Percentiles rank a stretch among this genome's conserved stretches.
phyloP scores from a whole-genome alignment of 345 rosid genomes.

The Heritiera fomes region DNA sequence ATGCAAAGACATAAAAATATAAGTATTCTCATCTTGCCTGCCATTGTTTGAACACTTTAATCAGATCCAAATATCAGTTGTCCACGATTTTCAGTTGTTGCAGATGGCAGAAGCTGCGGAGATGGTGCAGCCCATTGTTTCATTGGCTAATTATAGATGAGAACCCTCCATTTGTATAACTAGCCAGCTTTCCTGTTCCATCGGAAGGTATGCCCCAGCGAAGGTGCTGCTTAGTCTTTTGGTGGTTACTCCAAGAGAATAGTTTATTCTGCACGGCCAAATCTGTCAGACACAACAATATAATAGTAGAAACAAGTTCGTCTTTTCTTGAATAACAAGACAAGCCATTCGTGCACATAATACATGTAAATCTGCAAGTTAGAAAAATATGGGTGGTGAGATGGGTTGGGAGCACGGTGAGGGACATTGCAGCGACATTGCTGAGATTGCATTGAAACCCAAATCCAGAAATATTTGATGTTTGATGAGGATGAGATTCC shows the following conservation, averaged over 20 bases:
- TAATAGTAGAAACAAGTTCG: not conserved
- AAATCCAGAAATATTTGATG: slow-evolving; percentile 8
- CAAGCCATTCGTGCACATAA: slow-evolving; percentile 17
- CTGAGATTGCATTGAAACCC: not conserved
- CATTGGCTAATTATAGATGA: not conserved
- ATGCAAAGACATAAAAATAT: no score
- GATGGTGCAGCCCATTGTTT: not conserved
- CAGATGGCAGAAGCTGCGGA: not conserved
- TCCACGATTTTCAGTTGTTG: not conserved
- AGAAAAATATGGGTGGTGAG: not conserved
- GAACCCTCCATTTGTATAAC: not conserved
- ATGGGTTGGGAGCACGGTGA: not conserved
- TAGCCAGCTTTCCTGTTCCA: not conserved
- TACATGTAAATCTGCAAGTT: not conserved
- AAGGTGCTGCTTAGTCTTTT: not conserved
- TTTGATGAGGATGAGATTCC: not conserved
- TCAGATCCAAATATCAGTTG: not conserved
- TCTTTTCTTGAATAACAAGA: slow-evolving; percentile 8
- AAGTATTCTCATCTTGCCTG: not conserved
- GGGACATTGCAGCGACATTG: not conserved
- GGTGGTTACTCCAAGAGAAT: not conserved
- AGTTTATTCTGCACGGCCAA: not conserved
- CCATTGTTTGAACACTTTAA: not conserved
- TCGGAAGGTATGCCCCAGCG: not conserved
- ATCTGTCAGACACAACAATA: not conserved